Evolutionary conservation across 495 filamentous ascomycete species (phyloP), one percentile per base, ranked within the genome.

Genomic region (Jackrogersella minutella): DNA sequence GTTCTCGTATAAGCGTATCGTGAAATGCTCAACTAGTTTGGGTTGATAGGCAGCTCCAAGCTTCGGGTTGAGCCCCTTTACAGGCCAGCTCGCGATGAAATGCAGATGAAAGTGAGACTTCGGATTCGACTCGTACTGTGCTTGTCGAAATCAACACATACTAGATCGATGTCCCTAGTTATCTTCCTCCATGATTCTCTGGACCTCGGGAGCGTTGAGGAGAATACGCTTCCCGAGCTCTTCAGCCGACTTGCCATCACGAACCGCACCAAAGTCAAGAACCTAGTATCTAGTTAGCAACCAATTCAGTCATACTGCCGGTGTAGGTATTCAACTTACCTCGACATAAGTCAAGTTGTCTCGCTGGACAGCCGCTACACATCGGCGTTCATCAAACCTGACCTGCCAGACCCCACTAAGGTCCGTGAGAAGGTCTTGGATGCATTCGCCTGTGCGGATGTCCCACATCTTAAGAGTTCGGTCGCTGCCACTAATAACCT

Each of bases 401-500:
- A 99, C 95, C 79, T 99, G 95, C 95, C 95, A 99, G 37, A 99
- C 95, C 7, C 93, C 92, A 69, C 89, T 93, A 57, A 99, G 83
- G 73, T 97, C 93, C n/a, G 92, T 97, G 66, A 99, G 84, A 22
- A 99, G 86, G 79, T 99, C 95, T 60, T 93, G 88, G 39, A 97
- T 89, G 76, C 93, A 97, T 56, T 96, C 91, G 50, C 95, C 95
- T 21, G 87, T 95, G 66, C 88, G 86, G 33, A 97, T 89, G 76
- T 98, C 92, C 96, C 96, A 99, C 92, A 99, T 96, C 81, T 99
- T 99, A 62, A 99, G 79, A 17, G 92, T 97, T 68, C 93, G 87
- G 75, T 99, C 95, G 51, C 91, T 96, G 39, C 95, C 95, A 36
- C 92, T 97, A 54, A 99, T 94, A 47, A 99, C 93, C 70, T 98